These are phyloP conservation scores for Suillus plorans DNA, from an alignment of 768 basidiomycete genomes.

Conservation along the genomic window DNA sequence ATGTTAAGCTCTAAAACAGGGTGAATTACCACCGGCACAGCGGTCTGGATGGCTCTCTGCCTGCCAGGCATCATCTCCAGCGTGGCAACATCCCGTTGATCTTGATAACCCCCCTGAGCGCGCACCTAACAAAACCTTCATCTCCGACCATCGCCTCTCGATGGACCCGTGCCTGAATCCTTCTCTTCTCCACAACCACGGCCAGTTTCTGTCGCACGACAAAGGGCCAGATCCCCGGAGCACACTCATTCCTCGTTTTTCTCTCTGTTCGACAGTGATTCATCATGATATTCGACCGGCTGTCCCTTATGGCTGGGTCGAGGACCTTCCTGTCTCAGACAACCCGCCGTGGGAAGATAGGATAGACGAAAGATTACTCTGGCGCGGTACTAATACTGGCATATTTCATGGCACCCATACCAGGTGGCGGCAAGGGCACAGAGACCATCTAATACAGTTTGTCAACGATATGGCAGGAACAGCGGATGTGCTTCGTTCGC, in stretches of 20 bases:
- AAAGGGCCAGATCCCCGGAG: conserved; percentile 44
- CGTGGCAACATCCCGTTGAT: conserved; percentile 32
- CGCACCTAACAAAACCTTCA: conserved; percentile 27
- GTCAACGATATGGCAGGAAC: conserved; percentile 43
- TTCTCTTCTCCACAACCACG: conserved; percentile 39
- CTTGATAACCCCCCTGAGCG: conserved; percentile 4
- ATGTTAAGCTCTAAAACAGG: conserved; percentile 25
- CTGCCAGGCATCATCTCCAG: conserved; percentile 24
- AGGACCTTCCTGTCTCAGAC: conserved; percentile 40
- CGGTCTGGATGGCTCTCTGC: conserved; percentile 23
- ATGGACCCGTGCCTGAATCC: conserved; percentile 42
- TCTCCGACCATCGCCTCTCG: conserved; percentile 32
- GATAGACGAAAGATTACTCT: conserved; percentile 57
- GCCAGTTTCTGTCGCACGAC: conserved; percentile 50
- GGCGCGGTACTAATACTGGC: conserved; percentile 78
- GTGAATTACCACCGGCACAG: conserved; percentile 34
- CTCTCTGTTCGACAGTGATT: conserved; percentile 46
- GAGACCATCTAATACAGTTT: conserved; percentile 45
- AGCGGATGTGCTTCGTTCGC: conserved; percentile 37
- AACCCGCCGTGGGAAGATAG: conserved; percentile 69
- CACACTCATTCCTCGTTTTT: conserved; percentile 51
- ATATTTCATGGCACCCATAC: conserved; percentile 41
- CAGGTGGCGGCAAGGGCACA: conserved; percentile 52
- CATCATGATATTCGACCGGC: conserved; percentile 59
- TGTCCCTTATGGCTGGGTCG: conserved; percentile 47